phyloP scores from a whole-genome alignment of 2,329 filamentous ascomycete genomes.

The Calycina herbarum region DNA sequence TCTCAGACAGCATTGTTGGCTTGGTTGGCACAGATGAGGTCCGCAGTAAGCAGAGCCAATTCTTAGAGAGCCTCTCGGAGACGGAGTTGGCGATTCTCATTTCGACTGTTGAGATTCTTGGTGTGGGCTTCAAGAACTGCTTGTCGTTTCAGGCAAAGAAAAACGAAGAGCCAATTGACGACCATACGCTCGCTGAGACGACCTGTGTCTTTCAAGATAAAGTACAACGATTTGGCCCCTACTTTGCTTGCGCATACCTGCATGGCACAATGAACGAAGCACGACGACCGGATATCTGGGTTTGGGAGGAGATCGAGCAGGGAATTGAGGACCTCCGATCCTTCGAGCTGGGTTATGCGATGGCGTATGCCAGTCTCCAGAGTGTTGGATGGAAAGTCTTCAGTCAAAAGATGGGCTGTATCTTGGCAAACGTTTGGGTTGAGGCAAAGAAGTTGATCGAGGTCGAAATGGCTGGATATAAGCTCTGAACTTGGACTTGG shows the following conservation, averaged over 20 bases:
- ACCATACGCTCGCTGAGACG: slow-evolving; percentile 26
- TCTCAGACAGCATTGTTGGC: slow-evolving; percentile 28
- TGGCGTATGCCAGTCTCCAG: slow-evolving; percentile 33
- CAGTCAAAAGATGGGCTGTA: slow-evolving; percentile 25
- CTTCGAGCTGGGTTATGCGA: slow-evolving; percentile 31
- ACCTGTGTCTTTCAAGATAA: slow-evolving; percentile 34
- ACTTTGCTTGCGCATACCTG: slow-evolving; percentile 30
- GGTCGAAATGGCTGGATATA: slow-evolving; percentile 25
- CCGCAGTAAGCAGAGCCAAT: slow-evolving; percentile 23
- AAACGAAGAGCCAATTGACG: neutral
- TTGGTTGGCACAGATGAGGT: slow-evolving; percentile 16
- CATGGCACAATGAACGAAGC: slow-evolving; percentile 15
- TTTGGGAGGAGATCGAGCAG: slow-evolving; percentile 21
- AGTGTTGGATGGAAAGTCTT: slow-evolving; percentile 33
- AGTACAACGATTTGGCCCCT: slow-evolving; percentile 30
- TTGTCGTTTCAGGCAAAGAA: neutral
- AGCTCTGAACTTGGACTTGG: slow-evolving; percentile 1
- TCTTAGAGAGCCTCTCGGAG: slow-evolving; percentile 23
- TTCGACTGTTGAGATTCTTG: slow-evolving; percentile 31
- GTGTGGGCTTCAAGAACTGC: slow-evolving; percentile 25
- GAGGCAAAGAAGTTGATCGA: slow-evolving; percentile 27
- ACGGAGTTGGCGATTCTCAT: slow-evolving; percentile 27
- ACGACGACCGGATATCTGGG: slow-evolving; percentile 24
- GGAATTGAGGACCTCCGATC: slow-evolving; percentile 32
- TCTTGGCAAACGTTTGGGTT: slow-evolving; percentile 26